These are phyloP conservation scores for Irpex sp. DNA, from an alignment of 1,284 basidiomycete species.

Conservation along the genomic window DNA sequence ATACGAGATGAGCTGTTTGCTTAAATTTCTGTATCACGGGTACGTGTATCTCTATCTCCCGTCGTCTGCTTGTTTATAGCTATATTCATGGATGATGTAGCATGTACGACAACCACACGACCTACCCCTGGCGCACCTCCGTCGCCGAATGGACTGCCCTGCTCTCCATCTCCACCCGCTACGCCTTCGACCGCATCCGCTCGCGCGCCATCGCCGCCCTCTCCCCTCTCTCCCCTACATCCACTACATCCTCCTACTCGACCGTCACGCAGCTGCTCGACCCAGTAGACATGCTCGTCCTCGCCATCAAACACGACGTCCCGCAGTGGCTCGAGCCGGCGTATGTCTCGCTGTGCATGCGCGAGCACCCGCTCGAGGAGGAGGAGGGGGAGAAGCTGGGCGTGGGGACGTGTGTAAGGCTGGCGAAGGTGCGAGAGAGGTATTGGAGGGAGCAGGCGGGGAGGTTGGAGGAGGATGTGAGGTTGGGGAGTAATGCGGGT, in stretches of 20 bases:
- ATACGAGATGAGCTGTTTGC: slow-evolving; percentile 14
- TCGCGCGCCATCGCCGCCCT: slow-evolving; percentile 21
- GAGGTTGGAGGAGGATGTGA: slow-evolving; percentile 5
- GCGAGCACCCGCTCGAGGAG: slow-evolving; percentile 13
- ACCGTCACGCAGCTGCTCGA: slow-evolving; percentile 8
- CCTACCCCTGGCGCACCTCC: slow-evolving; percentile 2
- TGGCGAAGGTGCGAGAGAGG: slow-evolving; percentile 19
- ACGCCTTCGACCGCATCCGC: slow-evolving; percentile 10
- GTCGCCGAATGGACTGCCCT: slow-evolving; percentile 19
- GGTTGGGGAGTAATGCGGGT: background rate
- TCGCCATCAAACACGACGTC: slow-evolving; percentile 17
- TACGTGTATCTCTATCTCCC: background rate
- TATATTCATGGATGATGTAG: slow-evolving; percentile 5
- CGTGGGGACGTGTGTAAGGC: slow-evolving; percentile 12
- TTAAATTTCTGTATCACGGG: slow-evolving; percentile 17
- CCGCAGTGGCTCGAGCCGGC: slow-evolving; percentile 21
- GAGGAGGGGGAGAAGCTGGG: slow-evolving; percentile 17
- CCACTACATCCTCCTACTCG: background rate
- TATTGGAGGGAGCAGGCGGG: slow-evolving; percentile 6
- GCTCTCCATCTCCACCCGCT: slow-evolving; percentile 21
- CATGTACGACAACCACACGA: slow-evolving; percentile 18
- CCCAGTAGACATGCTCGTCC: slow-evolving; percentile 18
- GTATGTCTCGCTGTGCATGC: slow-evolving; percentile 17
- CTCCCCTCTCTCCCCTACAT: slow-evolving; percentile 13
- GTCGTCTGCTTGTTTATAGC: no score